Evolutionary conservation across 2,329 filamentous ascomycete genomes (phyloP), one percentile per base, ranked within the genome.

Genomic region (Decorospora gaudefroyi): DNA sequence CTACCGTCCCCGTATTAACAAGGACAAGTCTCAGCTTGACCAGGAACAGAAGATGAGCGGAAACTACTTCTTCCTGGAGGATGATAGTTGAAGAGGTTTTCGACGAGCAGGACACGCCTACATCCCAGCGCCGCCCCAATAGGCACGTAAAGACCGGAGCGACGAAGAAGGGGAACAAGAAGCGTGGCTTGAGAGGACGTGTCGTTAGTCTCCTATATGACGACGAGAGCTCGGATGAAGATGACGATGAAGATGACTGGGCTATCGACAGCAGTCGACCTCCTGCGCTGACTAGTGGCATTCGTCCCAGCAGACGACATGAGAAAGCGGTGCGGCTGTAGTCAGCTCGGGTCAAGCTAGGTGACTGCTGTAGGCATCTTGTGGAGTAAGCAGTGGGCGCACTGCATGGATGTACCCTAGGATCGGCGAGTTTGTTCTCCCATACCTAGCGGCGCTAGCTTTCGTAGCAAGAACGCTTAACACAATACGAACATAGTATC

Each of bases 41-140:
- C 91, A 96, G 72, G 93, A 97, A 71, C 93, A 99, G 81, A 99
- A 99, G 81, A 62, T 90, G 65, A 76, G 75, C 56, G 95, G 95
- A 62, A 97, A 97, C 77, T 99, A 87, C 78, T 96, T 96, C 86
- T 97, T 97, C 87, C 74, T 97, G 72, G 92, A 97, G 72, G 91
- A 96, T 67, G 80, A 84, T 69, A 81, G 76, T 75, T 85, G 77
- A 85, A 89, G 78, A 82, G 78, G 80, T 78, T 79, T 70, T 79
- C 70, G 71, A 75, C 62, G 64, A 77, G 62, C 69, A 74, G 61
- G 68, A 75, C 51, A 68, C 58, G 33, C 52, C 61, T 43, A 55
- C 48, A 47, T 55, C 55, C 55, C 68, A 62, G 62, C 62, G 61
- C 59, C 62, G 62, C 62, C 62, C 55, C 17, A 44, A 53, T 10